A percentile compares a stretch with the other conserved stretches of the same genome.
Evolutionary conservation across 2,329 filamentous ascomycete species (phyloP).

Genomic region (Mycosphaerella arachidis): DNA sequence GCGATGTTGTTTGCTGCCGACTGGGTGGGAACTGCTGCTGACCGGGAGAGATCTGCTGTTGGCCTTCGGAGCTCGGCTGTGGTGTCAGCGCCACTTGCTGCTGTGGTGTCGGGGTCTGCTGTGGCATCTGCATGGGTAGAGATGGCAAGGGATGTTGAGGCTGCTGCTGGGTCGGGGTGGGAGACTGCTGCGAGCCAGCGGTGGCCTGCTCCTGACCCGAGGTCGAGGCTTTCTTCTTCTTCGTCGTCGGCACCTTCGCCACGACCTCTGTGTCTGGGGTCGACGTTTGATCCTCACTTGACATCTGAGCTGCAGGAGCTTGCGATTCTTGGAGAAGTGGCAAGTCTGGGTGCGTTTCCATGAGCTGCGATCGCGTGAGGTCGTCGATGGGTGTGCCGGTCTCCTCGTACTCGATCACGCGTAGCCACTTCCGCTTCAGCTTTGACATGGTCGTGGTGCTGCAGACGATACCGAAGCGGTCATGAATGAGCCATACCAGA

Average conservation of each 20-base stretch:
- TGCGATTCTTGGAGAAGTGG: constrained; percentile 14
- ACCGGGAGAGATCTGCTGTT: too few relatives aligned
- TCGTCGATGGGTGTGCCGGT: constrained; percentile 28
- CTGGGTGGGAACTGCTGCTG: neutral
- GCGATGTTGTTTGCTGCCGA: neutral
- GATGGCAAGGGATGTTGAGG: neutral
- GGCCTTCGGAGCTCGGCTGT: too few relatives aligned
- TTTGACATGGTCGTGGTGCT: constrained; percentile 35
- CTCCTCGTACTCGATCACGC: constrained; percentile 32
- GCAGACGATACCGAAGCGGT: constrained; percentile 32
- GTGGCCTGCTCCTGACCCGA: neutral
- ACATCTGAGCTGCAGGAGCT: constrained; percentile 10
- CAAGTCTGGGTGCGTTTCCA: constrained; percentile 29
- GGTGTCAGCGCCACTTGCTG: neutral
- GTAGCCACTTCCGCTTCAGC: constrained; percentile 33
- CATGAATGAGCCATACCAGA: constrained; percentile 33
- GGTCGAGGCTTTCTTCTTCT: neutral
- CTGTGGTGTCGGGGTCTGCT: neutral
- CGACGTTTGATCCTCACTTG: neutral
- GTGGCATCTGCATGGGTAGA: neutral
- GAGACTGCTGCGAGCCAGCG: neutral
- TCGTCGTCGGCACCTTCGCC: neutral
- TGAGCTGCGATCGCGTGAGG: constrained; percentile 18
- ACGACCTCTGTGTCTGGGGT: neutral
- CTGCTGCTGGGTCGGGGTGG: neutral